phyloP scores from a whole-genome alignment of 768 basidiomycete species.

The Tremella yokohamensis region DNA sequence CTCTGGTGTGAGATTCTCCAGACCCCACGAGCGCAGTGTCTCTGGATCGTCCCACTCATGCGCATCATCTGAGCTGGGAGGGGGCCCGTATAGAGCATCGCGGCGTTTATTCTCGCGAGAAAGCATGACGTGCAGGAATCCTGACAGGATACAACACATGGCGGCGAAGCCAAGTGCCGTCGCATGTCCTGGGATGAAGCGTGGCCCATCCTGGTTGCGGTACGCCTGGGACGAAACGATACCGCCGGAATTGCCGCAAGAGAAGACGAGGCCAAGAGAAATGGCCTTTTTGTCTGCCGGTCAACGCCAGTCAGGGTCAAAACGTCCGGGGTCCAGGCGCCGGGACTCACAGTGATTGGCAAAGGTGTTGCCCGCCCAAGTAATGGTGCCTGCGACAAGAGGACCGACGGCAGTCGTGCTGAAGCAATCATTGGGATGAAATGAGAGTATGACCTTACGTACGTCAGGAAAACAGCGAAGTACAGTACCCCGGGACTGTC shows the following conservation, averaged over 20 bases:
- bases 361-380: conserved; percentile 47
- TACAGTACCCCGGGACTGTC: conserved; percentile 27
- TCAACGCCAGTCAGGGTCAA: too few relatives aligned
- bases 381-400: conserved; percentile 49
- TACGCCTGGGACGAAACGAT: conserved; percentile 49
- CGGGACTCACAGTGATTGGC: conserved; percentile 43
- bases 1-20: conserved; percentile 38
- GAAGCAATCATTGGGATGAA: conserved; percentile 49
- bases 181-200: conserved; percentile 44
- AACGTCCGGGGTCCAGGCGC: too few relatives aligned
- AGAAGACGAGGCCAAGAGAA: conserved; percentile 47
- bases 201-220: conserved; percentile 39
- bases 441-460: background rate
- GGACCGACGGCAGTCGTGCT: conserved; percentile 45
- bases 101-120: conserved; percentile 51
- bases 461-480: background rate
- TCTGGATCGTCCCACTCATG: conserved; percentile 31
- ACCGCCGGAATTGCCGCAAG: conserved; percentile 48
- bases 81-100: conserved; percentile 48
- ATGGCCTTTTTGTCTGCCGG: conserved; percentile 34
- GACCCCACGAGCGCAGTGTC: conserved; percentile 34
- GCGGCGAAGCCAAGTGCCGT: conserved; percentile 44
- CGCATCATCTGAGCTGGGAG: conserved; percentile 22
- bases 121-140: conserved; percentile 43
- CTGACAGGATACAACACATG: conserved; percentile 29